Base-by-base conservation (phyloP, 306 rosid species). In the Begonia fuchsioides region DNA sequence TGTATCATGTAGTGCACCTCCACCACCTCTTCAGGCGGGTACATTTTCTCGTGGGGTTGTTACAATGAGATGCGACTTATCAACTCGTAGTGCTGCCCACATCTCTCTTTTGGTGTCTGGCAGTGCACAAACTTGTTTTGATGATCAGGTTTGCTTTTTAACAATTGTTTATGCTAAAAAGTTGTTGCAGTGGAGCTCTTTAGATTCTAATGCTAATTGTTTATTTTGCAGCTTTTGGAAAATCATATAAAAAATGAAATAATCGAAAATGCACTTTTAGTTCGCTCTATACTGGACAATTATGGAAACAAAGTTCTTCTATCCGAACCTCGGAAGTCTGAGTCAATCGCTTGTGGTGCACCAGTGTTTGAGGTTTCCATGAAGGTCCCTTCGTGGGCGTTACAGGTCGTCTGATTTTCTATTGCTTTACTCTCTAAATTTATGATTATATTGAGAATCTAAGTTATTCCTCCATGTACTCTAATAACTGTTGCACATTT, bases 21-120 rank as follows among this genome's bases (percentile, higher is more conserved):
- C 98, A 2, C 98, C 98, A 12, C 96, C 98, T 52, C 96, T 92
- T 65, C 98, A 92, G 75, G 98, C 94, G 5, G 94, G 87, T 19
- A 56, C 96, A 62, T 92, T 92, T 81, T 85, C 96, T 69, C 96
- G 98, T 1, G 98, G 98, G 53, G 98, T 92, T 38, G 94, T 92
- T 68, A 92, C 98, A 32, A 92, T 92, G 98, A 83, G 98, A 57
- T 92, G 98, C 58, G 98, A 92, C 73, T 64, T 92, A 19, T 72
- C 92, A 70, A 92, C 98, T 40, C 72, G 86, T 68, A 92, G 94
- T 62, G 73, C 81, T 52, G 83, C 96, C 32, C 98, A 92, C 64
- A 85, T 92, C 66, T 85, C 98, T 57, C 77, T 92, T 73, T 68
- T 92, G 56, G 83, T 92, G 61, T 92, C 98, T 0, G 94, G 98